phyloP scores from a whole-genome alignment of 768 basidiomycete species.

The Amanita jacksonii region DNA sequence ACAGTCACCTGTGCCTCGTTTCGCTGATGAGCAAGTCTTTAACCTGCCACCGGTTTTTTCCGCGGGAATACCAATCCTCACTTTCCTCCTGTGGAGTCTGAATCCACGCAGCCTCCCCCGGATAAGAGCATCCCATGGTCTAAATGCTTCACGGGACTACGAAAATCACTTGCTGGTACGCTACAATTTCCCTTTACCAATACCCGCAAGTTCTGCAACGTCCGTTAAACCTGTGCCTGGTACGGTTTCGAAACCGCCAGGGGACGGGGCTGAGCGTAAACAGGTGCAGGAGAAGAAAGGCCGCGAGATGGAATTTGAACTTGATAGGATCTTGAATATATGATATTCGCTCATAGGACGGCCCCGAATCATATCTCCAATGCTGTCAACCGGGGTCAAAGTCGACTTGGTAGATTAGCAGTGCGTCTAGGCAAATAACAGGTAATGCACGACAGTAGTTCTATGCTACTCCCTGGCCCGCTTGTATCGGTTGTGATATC shows the following conservation, averaged over 20 bases:
- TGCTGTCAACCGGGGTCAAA: background rate
- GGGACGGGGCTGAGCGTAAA: constrained; percentile 15
- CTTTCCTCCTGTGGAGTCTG: no score
- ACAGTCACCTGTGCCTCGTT: no score
- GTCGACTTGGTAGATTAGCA: background rate
- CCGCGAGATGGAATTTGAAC: constrained; percentile 38
- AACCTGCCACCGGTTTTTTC: no score
- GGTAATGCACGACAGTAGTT: background rate
- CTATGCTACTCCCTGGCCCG: background rate
- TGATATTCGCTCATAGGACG: background rate
- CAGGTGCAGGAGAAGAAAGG: constrained; percentile 34
- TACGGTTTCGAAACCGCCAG: background rate
- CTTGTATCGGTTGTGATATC: background rate
- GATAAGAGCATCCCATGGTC: background rate
- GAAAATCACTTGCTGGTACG: background rate
- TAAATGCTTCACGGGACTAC: background rate
- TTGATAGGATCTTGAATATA: constrained; percentile 47
- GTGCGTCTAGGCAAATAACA: background rate
- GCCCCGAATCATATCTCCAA: background rate
- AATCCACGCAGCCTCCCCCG: no score
- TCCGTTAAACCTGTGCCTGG: background rate
- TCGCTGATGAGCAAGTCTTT: no score
- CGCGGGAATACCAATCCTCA: no score
- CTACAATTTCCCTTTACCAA: background rate
- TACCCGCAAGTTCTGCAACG: background rate